phyloP scores from a whole-genome alignment of 805 yeast species.

The Nakazawaea pomicola region DNA sequence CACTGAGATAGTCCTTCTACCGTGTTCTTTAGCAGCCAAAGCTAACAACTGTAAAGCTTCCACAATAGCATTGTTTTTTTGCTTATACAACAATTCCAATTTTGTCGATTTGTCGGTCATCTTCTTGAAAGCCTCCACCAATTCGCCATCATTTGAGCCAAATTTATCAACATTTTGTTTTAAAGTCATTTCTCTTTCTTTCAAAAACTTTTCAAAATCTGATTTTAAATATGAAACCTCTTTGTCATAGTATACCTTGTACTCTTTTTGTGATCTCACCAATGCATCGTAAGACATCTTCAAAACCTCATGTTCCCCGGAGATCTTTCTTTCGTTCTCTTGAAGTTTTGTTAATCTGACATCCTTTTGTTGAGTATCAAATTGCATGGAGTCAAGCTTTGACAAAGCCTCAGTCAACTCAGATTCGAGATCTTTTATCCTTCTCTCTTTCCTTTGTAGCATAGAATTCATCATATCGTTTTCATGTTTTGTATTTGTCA shows the following conservation, averaged over 20 bases:
- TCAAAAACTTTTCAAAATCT: slow-evolving; percentile 33
- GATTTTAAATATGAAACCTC: slow-evolving; percentile 36
- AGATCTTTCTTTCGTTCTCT: slow-evolving; percentile 36
- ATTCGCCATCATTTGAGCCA: slow-evolving; percentile 41
- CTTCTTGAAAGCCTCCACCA: slow-evolving; percentile 44
- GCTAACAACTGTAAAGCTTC: slow-evolving; percentile 40
- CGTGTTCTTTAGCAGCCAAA: slow-evolving; percentile 39
- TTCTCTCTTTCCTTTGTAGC: slow-evolving; percentile 64
- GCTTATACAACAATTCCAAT: slow-evolving; percentile 43
- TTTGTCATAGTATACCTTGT: slow-evolving; percentile 40
- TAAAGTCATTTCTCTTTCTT: slow-evolving; percentile 29
- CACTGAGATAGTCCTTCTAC: slow-evolving; percentile 40
- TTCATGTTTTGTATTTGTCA: slow-evolving; percentile 71
- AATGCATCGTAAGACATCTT: slow-evolving; percentile 57
- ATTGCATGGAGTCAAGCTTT: slow-evolving; percentile 41
- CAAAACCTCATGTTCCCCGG: slow-evolving; percentile 50
- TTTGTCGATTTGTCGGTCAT: slow-evolving; percentile 41
- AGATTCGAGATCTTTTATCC: slow-evolving; percentile 61
- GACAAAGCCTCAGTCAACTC: slow-evolving; percentile 45
- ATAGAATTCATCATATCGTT: slow-evolving; percentile 68
- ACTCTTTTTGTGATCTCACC: slow-evolving; percentile 45
- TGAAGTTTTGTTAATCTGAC: slow-evolving; percentile 44
- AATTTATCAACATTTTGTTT: slow-evolving; percentile 32
- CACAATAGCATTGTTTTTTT: slow-evolving; percentile 39
- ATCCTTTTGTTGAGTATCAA: slow-evolving; percentile 45